A percentile compares a stretch with the other conserved stretches of the same genome.
Conservation (phyloP, 768 basidiomycete species). For the Ramaria sp. region DNA sequence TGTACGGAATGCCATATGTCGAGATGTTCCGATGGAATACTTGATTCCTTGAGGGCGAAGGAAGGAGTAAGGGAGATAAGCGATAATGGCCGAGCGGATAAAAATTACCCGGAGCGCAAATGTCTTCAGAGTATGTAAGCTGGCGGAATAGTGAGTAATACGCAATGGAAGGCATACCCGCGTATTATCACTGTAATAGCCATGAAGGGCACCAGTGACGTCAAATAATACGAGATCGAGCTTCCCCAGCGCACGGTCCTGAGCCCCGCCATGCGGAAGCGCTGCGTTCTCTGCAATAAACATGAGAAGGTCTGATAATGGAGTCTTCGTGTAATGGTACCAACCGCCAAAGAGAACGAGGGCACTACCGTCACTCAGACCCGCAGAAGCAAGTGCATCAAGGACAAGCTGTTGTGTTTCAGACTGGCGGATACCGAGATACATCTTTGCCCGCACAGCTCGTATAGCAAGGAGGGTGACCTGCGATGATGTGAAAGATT, state of each 20-base stretch:
- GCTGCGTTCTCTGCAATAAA: constrained; percentile 62
- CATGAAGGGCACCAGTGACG: constrained; percentile 57
- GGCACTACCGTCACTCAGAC: constrained; percentile 46
- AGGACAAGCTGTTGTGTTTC: constrained; percentile 49
- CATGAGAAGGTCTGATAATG: constrained; percentile 6
- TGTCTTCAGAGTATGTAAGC: background rate
- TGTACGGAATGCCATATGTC: constrained; percentile 58
- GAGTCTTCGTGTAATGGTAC: constrained; percentile 13
- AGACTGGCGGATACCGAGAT: constrained; percentile 69
- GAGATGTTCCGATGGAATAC: constrained; percentile 41
- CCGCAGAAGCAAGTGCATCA: constrained; percentile 43
- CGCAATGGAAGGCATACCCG: constrained; percentile 36
- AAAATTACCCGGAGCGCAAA: background rate
- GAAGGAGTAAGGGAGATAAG: constrained; percentile 29
- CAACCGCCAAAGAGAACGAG: constrained; percentile 73
- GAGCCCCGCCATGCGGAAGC: constrained; percentile 73
- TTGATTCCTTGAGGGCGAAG: constrained; percentile 33
- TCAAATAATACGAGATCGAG: constrained; percentile 70
- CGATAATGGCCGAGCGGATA: background rate
- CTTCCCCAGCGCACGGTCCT: constrained; percentile 45
- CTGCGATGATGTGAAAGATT: constrained; percentile 25
- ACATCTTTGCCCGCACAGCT: constrained; percentile 46
- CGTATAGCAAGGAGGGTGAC: constrained; percentile 71
- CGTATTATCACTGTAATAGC: constrained; percentile 72
- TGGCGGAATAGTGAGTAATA: background rate